Base-by-base conservation (phyloP, 164 flowering plant species). In the Amborella trichopoda region DNA sequence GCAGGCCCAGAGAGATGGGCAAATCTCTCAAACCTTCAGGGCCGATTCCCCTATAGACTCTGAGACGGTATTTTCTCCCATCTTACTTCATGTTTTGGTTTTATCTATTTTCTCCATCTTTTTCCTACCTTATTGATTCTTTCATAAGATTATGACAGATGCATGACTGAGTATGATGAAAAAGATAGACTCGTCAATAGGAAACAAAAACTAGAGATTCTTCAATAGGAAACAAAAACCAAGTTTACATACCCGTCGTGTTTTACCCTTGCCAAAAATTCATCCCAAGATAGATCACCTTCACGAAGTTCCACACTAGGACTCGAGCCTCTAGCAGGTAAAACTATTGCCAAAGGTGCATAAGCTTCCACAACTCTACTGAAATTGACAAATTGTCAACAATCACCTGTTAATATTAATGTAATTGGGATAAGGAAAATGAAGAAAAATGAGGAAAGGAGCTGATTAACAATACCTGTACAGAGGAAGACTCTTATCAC, bases 311-410 rank as follows among this genome's bases (percentile, higher is more conserved):
- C 59, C 48, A 60, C 46, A 49, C 60, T 70, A 21, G 63, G 46
- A 44, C 62, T 60, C 26, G 76, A 67, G 25, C 78, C 78, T 63
- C 49, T 68, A 28, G 68, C 36, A 36, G 90, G 85, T 44, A 82
- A 66, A 42, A 91, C 90, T 55, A 91, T 70, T 39, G 96, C 93
- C 39, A 50, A 46, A 6, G 95, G 94, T 52, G 96, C 68, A 47
- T 74, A 59, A 23, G 99, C 99, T 50, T 84, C 96, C 43, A 75
- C 63, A 50, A 91, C 81, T 73, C 82, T 60, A 62, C 99, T 91
- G 94, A 68, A 77, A 47, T 34, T 44, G 28, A 25, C 38, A 62
- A 61, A 21, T 37, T 5, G 40, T 14, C 5, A 14, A 5, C n/a
- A 14, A 20, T 20, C 14, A 14, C n/a, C 5, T 4, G 18, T 20